Percentiles rank a stretch among this genome's conserved stretches.
Evolutionary conservation across 1,284 basidiomycete genomes (phyloP).

Genomic region (Apiotrichum veenhuisii): DNA sequence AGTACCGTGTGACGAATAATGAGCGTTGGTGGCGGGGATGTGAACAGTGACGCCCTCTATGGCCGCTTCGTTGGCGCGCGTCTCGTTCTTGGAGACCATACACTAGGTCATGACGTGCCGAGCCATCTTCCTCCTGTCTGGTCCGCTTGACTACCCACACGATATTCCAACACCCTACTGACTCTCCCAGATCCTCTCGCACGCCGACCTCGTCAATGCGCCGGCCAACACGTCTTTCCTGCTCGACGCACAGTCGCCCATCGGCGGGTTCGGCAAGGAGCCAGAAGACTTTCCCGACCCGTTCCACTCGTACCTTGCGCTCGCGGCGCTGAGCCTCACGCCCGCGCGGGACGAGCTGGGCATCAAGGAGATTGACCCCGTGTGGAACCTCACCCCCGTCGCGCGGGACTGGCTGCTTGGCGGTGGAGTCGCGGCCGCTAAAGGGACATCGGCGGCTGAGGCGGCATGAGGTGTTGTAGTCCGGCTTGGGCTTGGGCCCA

Average conservation of each 20-base stretch:
- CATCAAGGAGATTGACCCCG: slow-evolving; percentile 60
- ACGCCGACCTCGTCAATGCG: slow-evolving; percentile 57
- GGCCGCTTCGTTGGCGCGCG: no score
- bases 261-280: slow-evolving; percentile 78
- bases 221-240: slow-evolving; percentile 61
- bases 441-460: background rate
- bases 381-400: slow-evolving; percentile 64
- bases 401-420: slow-evolving; percentile 61
- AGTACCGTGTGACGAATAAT: no score
- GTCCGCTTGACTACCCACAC: no score
- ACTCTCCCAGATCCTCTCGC: slow-evolving; percentile 63
- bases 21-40: no score
- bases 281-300: slow-evolving; percentile 79
- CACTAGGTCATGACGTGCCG: background rate
- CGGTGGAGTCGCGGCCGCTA: background rate
- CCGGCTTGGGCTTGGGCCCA: no score
- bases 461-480: no score
- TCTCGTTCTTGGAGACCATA: no score
- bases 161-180: no score
- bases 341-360: slow-evolving; percentile 56
- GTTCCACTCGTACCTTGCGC: slow-evolving; percentile 82
- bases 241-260: slow-evolving; percentile 70
- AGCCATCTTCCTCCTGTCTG: background rate
- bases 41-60: no score
- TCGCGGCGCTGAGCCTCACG: slow-evolving; percentile 72